Evolutionary conservation across 1,139 yeast species (phyloP), one percentile per base, ranked within the genome.

Genomic region (Martiniozyma asiatica): DNA sequence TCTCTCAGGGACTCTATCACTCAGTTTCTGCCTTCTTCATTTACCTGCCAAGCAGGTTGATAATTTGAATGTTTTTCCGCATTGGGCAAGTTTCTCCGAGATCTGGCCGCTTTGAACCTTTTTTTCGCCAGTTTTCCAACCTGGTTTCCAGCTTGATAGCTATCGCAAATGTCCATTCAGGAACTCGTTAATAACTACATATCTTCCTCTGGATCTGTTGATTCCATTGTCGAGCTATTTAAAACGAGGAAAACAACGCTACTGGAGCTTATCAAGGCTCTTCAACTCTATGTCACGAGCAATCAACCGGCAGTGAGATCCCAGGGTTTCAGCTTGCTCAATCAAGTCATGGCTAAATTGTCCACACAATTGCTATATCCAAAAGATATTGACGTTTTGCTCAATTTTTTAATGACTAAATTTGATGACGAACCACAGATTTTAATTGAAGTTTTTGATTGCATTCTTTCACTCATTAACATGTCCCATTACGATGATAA

Each of bases 331-430:
- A 52, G 58, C 14, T 76, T 92, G 42, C 55, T 87, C 28, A 57
- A 78, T 0, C 58, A 61, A 5, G 65, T 74, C 0, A 53, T 85
- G 32, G 41, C 41, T 1, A 40, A 50, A 2, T 37, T 76, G 5
- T 47, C 62, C 1, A 31, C 49, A 0, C 44, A 54, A 3, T 58
- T 58, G 22, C 53, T 84, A 16, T 55, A 67, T 11, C 62, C 65
- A 25, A 77, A 75, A 39, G 95, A 84, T 43, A 59, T 80, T 11
- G 54, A 59, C 16, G 94, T 84, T 10, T 61, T 87, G 32, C 51
- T 71, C 15, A 72, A 68, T 8, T 87, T 87, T 48, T 65, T 73
- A 36, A 41, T 65, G 19, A 72, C 72, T 20, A 76, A 87, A 40
- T 50, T 82, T 23, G 78, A 73, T 14, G 96, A 87, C 46, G 59